These are phyloP conservation scores for Rhizopus delemar DNA, from an alignment of 371 early-diverging fungal species.

Conservation along the genomic window DNA sequence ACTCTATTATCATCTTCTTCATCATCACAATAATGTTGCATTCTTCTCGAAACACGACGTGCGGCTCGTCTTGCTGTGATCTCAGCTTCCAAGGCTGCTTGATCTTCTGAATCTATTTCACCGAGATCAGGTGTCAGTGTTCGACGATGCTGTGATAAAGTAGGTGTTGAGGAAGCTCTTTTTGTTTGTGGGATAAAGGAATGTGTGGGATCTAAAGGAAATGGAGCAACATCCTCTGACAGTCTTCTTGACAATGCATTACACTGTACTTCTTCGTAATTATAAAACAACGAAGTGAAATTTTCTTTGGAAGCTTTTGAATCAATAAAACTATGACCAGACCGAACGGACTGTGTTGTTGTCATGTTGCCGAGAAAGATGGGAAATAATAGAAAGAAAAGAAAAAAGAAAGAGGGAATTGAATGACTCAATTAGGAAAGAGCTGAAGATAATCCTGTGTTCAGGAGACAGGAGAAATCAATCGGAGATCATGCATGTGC, in stretches of 20 bases:
- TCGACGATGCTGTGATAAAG: conserved; percentile 10
- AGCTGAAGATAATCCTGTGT: neutral
- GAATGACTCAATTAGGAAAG: neutral
- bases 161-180: conserved; percentile 1
- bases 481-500: conserved; percentile 1
- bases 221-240: neutral
- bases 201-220: neutral
- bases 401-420: neutral
- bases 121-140: conserved; percentile 34
- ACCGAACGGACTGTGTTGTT: conserved; percentile 1
- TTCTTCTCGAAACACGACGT: conserved; percentile 37
- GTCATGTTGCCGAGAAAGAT: neutral
- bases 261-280: too few species aligned
- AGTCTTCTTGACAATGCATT: neutral
- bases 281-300: neutral
- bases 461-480: neutral
- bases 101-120: conserved; percentile 39
- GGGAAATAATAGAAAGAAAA: neutral
- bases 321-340: neutral
- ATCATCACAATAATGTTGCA: conserved; percentile 25
- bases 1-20: conserved; percentile 60
- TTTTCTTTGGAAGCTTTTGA: conserved; percentile 1
- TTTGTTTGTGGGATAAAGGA: neutral
- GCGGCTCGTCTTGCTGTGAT: conserved; percentile 44
- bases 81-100: conserved; percentile 37